phyloP scores from a whole-genome alignment of 805 yeast species.

The Candida succiphila region DNA sequence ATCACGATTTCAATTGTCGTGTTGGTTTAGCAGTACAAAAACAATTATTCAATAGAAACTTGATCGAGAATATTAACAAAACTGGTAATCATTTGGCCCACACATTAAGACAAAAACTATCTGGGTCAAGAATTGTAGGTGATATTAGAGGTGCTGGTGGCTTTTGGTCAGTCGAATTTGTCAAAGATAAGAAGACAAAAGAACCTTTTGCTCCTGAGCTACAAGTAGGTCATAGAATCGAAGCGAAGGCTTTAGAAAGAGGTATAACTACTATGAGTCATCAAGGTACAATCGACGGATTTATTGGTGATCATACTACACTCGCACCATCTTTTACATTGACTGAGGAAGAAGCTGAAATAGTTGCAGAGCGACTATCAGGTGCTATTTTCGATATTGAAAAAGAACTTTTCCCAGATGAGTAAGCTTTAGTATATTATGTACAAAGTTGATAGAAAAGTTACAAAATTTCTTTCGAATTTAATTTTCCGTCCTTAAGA shows the following conservation, averaged over 20 bases:
- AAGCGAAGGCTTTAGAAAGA: constrained; percentile 24
- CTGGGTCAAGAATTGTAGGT: constrained; percentile 33
- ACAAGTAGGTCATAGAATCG: constrained; percentile 19
- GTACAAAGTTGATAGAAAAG: no score
- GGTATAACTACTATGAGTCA: constrained; percentile 33
- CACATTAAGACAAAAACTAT: constrained; percentile 24
- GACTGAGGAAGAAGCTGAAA: constrained; percentile 28
- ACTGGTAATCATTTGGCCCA: constrained; percentile 33
- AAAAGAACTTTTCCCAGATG: no score
- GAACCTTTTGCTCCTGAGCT: constrained; percentile 31
- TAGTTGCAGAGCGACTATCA: constrained; percentile 22
- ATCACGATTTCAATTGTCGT: constrained; percentile 35
- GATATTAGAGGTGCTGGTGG: constrained; percentile 57
- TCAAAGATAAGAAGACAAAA: constrained; percentile 40
- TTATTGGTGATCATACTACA: constrained; percentile 28
- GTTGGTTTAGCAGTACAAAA: constrained; percentile 37
- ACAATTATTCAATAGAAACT: constrained; percentile 23
- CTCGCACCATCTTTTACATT: constrained; percentile 36
- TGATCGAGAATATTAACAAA: constrained; percentile 30
- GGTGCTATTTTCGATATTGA: constrained; percentile 10
- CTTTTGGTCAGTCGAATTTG: constrained; percentile 49
- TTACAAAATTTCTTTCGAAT: no score
- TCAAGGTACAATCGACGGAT: constrained; percentile 30
- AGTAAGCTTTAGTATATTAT: no score
- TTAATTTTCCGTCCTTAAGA: no score